Evolutionary conservation across 1,139 yeast species (phyloP), one percentile per base, ranked within the genome.

Genomic region (Candida sp.): DNA sequence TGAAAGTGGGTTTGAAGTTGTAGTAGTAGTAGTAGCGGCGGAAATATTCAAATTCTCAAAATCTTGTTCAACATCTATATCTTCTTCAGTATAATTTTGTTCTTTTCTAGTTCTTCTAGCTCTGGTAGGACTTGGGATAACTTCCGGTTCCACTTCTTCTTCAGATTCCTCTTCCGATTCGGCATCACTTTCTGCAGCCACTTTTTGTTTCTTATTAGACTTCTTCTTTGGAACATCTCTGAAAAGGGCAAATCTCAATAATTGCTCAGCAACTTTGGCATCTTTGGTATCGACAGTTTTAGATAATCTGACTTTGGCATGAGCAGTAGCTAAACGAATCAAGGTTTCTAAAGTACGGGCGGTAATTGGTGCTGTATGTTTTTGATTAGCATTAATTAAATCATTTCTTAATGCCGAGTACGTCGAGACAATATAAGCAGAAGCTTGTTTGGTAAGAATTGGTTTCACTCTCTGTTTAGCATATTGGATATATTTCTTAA

Each of bases 331-430:
- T 49, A 93, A 73, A 73, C 99, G 96, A 62, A 93, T 93, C 54
- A 93, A 75, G 0, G 99, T 93, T 68, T 93, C 99, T 55, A 93
- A 74, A 3, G 99, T 95, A 82, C 99, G 88, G 21, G 99, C 97
- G 3, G 99, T 93, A 52, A 95, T 89, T 34, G 99, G 99, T 1
- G 96, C 87, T 3, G 97, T 90, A 54, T 87, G 82, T 47, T 93
- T 79, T 60, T 84, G 87, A 55, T 83, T 84, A 49, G 74, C 77
- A 39, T 81, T 85, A 43, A 82, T 72, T 43, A 82, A 81, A 55
- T 91, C 96, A 59, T 90, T 90, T 69, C 99, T 79, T 52, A 93
- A 75, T 9, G 84, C 81, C 1, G 96, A 75, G 60, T 93, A 93
- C 5, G 87, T 81, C 42, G 77, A 77, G 22, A 90, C 95, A 56